Evolutionary conservation across 2,329 filamentous ascomycete species (phyloP).

Genomic region (Beauveria rudraprayagi): DNA sequence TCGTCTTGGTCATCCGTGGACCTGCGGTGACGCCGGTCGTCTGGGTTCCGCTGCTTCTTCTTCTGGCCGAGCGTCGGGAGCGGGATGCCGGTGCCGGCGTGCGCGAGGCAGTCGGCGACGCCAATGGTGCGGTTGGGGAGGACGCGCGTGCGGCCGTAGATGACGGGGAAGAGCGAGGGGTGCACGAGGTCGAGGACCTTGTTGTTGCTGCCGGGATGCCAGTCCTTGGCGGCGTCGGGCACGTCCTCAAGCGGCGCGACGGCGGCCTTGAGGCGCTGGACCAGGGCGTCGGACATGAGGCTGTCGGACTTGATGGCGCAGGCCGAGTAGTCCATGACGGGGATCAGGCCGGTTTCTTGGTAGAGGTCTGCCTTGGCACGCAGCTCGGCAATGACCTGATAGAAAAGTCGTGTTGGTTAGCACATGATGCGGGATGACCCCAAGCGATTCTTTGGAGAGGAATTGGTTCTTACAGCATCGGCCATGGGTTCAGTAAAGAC

Average conservation of each 20-base stretch:
- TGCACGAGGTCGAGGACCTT: slow-evolving; percentile 56
- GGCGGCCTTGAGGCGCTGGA: slow-evolving; percentile 31
- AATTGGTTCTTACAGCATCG: slow-evolving; percentile 18
- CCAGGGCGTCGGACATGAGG: slow-evolving; percentile 13
- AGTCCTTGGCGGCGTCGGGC: slow-evolving; percentile 45
- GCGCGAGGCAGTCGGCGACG: slow-evolving; percentile 28
- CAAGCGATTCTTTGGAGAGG: background rate
- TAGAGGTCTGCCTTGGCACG: slow-evolving; percentile 23
- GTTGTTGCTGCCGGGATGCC: slow-evolving; percentile 49
- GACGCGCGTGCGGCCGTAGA: slow-evolving; percentile 40
- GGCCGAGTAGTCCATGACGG: slow-evolving; percentile 25
- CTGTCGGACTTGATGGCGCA: slow-evolving; percentile 29
- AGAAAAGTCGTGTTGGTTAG: background rate
- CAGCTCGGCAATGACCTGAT: slow-evolving; percentile 26
- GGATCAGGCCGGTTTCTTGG: slow-evolving; percentile 24
- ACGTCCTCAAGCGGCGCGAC: slow-evolving; percentile 42
- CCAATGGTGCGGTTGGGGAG: slow-evolving; percentile 23
- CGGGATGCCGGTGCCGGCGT: slow-evolving; percentile 25
- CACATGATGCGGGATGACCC: background rate
- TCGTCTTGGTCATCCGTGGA: background rate
- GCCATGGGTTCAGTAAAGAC: slow-evolving; percentile 25
- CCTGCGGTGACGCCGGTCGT: too few species aligned
- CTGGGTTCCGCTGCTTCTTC: too few species aligned
- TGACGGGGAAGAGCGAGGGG: slow-evolving; percentile 54
- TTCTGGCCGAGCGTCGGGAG: slow-evolving; percentile 15